Evolutionary conservation across 495 filamentous ascomycete species (phyloP).

Genomic region (Penicillium cinerascens): DNA sequence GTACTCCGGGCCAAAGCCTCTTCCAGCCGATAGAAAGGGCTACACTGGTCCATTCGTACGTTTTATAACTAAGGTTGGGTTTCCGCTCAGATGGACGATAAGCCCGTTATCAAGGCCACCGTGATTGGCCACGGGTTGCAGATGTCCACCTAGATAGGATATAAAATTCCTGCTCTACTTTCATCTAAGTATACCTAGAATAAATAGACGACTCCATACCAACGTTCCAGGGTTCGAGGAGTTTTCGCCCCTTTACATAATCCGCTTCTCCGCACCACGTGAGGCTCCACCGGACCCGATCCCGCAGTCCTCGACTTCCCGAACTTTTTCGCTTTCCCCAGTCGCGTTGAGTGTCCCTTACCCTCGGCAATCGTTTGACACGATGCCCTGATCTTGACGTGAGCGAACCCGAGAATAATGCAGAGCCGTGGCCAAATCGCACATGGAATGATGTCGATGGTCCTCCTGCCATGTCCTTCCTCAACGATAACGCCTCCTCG

Average conservation of each 20-base stretch:
- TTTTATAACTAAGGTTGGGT: neutral
- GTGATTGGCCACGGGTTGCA: neutral
- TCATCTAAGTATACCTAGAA: neutral
- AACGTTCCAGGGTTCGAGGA: neutral
- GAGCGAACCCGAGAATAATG: conserved; percentile 17
- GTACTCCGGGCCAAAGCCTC: conserved; percentile 6
- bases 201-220: neutral
- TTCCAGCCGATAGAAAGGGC: conserved; percentile 1
- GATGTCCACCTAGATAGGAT: neutral
- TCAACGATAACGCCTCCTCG: conserved; percentile 29
- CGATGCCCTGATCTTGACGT: conserved; percentile 18
- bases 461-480: conserved; percentile 31
- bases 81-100: neutral
- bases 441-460: conserved; percentile 30
- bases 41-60: neutral
- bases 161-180: neutral
- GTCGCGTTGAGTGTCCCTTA: conserved; percentile 15
- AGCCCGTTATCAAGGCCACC: conserved; percentile 2
- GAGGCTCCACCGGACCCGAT: conserved; percentile 26
- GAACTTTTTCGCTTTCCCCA: conserved; percentile 23
- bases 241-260: conserved; percentile 22
- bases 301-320: conserved; percentile 28
- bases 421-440: conserved; percentile 22
- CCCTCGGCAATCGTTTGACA: conserved; percentile 23
- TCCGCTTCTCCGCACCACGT: conserved; percentile 33